Evolutionary conservation across 768 basidiomycete species (phyloP), one percentile per base, ranked within the genome.

Genomic region (Amanita rubescens): DNA sequence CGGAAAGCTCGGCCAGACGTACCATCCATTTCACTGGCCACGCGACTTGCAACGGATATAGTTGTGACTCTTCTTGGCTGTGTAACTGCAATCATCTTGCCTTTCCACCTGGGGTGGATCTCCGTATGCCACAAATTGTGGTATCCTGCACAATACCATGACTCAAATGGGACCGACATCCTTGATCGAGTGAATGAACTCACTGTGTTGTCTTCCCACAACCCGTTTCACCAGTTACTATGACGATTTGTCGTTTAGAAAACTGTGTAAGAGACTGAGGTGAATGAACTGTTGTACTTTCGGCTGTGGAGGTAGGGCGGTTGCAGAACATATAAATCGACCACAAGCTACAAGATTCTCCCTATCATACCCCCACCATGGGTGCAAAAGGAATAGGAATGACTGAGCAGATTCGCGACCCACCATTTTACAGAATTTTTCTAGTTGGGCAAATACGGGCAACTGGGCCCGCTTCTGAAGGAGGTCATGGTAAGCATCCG

Each of bases 161-260:
- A 44, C 25, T 27, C n/a, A 37, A 24, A 3, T 12, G n/a, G 3
- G 25, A 14, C 49, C 34, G 41, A 50, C 30, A 25, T 11, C 51
- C 8, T 22, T 15, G 14, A 25, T 30, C 3, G 2, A 30, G 11
- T 19, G 12, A 42, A 15, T 2, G 55, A 66, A 66, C 49, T 38
- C 62, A 89, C 87, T 93, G 92, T 17, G 92, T 93, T 1, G 90
- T 94, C 74, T 94, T 94, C 25, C 91, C 92, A 32, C 88, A 85
- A 9, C 91, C 92, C 0, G 92, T 93, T 73, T 93, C 92, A 61
- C 92, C 90, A 55, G 88, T 84, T 79, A 90, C 82, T 58, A 90
- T 79, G 42, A 86, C 83, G 57, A 93, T 85, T 71, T 92, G 90
- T 65, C 87, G 78, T 57, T 77, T 68, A 53, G 65, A 77, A 69